These are phyloP conservation scores for Paramecium sonneborni DNA, from an alignment of 73 alveolate species.

Conservation along the genomic window DNA sequence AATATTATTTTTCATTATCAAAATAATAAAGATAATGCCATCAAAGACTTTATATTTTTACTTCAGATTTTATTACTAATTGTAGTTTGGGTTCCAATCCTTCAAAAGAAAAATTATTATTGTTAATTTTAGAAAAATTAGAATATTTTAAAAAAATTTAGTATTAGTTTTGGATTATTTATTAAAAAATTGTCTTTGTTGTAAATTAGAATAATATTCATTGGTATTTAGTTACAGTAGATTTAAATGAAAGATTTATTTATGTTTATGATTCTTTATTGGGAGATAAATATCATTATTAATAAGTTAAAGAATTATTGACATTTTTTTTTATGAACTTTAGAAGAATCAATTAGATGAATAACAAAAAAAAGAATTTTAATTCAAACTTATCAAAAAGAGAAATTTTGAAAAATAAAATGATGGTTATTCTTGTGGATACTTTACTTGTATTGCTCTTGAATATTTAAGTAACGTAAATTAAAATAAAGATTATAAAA, in stretches of 20 bases:
- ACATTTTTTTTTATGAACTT: not conserved
- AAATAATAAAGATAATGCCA: not conserved
- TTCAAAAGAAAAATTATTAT: not conserved
- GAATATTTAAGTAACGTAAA: not conserved
- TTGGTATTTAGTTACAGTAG: not conserved
- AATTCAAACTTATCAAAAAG: not conserved
- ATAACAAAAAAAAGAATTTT: not conserved
- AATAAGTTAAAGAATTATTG: not conserved
- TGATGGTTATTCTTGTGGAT: not conserved
- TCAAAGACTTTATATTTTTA: not conserved
- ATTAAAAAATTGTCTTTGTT: not conserved
- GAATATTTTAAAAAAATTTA: not conserved
- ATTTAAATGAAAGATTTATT: not conserved
- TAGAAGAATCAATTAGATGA: not conserved
- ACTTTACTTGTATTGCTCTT: not conserved
- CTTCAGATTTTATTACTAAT: not conserved
- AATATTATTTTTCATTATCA: not conserved
- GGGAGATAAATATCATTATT: not conserved
- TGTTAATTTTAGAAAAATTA: not conserved
- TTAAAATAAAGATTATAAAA: not conserved
- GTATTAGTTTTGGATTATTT: not conserved
- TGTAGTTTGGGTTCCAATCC: not conserved
- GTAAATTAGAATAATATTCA: not conserved
- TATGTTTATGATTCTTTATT: not conserved
- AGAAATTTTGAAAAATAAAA: not conserved